Evolutionary conservation across 306 rosid species (phyloP), one percentile per base, ranked within the genome.

Genomic region (Lathyrus aphaca): DNA sequence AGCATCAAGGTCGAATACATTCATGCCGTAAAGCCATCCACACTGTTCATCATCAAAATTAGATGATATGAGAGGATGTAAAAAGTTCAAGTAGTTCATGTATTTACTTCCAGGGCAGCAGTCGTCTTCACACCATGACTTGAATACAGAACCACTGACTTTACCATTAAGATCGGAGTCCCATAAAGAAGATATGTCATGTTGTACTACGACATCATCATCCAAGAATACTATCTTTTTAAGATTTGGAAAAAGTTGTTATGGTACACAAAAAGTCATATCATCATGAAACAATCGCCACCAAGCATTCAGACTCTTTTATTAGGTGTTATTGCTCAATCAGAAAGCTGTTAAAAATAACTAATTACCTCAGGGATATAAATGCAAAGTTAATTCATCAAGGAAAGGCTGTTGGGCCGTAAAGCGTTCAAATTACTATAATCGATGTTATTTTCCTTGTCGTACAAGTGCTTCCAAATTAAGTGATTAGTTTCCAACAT

Each of bases 221-320:
- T 92, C 98, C 87, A 92, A 80, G 74, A 87, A 83, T 65, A 92
- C 81, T 48, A 89, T 76, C 89, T 83, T 87, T 66, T 83, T 77
- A 66, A 92, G 96, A 79, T 88, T 90, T 46, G 98, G 98, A 89
- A 92, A 92, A 74, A 92, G 84, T 96, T 89, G 96, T 65, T 74
- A 49, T 80, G 78, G 73, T 53, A 79, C 77, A 85, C 64, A 53
- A 77, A 81, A 84, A 85, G 71, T 70, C 39, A 85, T 74, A 83
- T 39, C 73, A 84, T 45, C 71, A 84, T 55, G 68, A 71, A 71
- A 61, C 49, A 68, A 49, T 73, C 29, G 71, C 79, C 64, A 82
- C 76, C 50, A 84, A 75, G 68, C 57, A 53, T 57, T 77, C 25
- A 74, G 10, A 77, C 68, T 73, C n/a, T 54, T 69, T 68, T 80